These are phyloP conservation scores for Yamadazyma sp. DNA, from an alignment of 1,139 yeast genomes.

Conservation along the genomic window DNA sequence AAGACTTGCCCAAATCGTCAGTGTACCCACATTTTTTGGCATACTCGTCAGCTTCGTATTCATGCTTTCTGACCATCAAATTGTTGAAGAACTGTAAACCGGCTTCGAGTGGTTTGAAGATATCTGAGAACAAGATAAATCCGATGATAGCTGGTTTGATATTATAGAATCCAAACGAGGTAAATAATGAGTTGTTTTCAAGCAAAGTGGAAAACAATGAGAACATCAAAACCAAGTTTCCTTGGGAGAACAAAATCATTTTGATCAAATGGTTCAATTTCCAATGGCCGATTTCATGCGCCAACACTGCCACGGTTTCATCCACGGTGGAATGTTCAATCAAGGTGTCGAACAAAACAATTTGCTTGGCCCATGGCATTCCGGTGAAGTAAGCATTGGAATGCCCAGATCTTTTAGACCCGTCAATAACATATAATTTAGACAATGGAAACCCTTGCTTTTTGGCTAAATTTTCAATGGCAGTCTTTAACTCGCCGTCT, in stretches of 20 bases:
- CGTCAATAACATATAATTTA: constrained; percentile 85
- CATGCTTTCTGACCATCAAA: constrained; percentile 76
- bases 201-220: constrained; percentile 76
- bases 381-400: constrained; percentile 96
- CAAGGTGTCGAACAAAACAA: constrained; percentile 88
- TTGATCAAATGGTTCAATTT: constrained; percentile 79
- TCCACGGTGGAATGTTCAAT: constrained; percentile 72
- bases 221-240: constrained; percentile 64
- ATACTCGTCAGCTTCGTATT: constrained; percentile 88
- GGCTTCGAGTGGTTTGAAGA: constrained; percentile 76
- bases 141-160: constrained; percentile 77
- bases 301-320: constrained; percentile 91
- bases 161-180: constrained; percentile 71
- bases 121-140: constrained; percentile 69
- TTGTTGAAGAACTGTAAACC: constrained; percentile 65
- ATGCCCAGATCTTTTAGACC: constrained; percentile 92
- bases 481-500: constrained; percentile 81
- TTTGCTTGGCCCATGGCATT: constrained; percentile 94
- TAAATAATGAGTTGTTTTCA: constrained; percentile 72
- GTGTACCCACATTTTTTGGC: constrained; percentile 76
- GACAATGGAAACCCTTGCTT: constrained; percentile 81
- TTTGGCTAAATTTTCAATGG: constrained; percentile 77
- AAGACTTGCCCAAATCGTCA: constrained; percentile 65
- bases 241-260: constrained; percentile 63
- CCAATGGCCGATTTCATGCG: constrained; percentile 99